Evolutionary conservation across 495 filamentous ascomycete genomes (phyloP).

Genomic region (Xylaria sp.): DNA sequence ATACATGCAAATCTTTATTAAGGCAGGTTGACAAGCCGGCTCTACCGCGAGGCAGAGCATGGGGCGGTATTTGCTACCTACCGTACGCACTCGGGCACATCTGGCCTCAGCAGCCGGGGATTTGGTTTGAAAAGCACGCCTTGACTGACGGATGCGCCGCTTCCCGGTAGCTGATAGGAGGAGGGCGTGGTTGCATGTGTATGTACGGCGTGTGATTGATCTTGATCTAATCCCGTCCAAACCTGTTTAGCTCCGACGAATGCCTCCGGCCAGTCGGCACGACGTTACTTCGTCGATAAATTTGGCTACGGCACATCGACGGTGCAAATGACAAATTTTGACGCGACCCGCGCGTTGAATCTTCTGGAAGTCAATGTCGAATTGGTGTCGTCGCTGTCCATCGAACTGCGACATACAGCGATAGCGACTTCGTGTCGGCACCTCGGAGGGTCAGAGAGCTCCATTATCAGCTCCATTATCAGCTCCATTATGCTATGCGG

Average conservation of each 20-base stretch:
- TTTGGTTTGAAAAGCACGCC: not conserved
- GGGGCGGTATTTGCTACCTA: conserved; percentile 9
- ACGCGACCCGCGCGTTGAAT: not conserved
- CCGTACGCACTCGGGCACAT: not conserved
- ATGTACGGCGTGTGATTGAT: conserved; percentile 14
- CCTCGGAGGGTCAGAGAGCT: conserved; percentile 11
- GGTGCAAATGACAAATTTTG: conserved; percentile 5
- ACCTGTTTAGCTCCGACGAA: conserved; percentile 14
- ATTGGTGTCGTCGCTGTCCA: conserved; percentile 18
- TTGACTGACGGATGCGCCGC: not conserved
- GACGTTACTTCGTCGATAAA: conserved; percentile 3
- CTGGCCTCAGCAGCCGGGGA: conserved; percentile 7
- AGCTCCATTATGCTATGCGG: too few relatives aligned
- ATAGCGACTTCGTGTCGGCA: conserved; percentile 25
- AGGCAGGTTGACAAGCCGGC: conserved; percentile 21
- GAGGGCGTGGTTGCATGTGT: not conserved
- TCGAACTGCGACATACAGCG: conserved; percentile 24
- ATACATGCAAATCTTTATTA: conserved; percentile 20
- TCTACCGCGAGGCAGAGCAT: conserved; percentile 24
- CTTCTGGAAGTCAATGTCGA: not conserved
- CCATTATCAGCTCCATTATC: too few relatives aligned
- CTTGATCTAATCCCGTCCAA: conserved; percentile 3
- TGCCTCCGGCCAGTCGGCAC: conserved; percentile 22
- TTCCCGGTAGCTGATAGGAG: not conserved
- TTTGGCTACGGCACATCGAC: not conserved